Base-by-base conservation (phyloP, 2,329 filamentous ascomycete genomes). In the Penicillium nordicum region DNA sequence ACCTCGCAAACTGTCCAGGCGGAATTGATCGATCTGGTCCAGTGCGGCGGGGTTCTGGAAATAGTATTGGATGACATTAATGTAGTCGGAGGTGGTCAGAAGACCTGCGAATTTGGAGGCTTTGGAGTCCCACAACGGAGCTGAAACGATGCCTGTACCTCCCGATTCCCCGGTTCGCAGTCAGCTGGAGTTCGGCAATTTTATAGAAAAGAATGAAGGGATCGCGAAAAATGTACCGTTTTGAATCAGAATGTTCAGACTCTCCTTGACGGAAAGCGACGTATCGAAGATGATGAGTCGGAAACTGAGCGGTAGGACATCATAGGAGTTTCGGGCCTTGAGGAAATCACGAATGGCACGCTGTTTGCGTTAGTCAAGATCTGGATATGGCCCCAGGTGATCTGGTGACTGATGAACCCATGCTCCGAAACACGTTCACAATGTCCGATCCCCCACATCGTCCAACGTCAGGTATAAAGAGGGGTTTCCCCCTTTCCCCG, bases 1-100 rank as follows among this genome's bases (percentile, higher is more conserved):
- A 96, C 92, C 90, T 83, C 93, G 85, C 57, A 99, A 83, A 71
- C 91, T 96, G 77, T 90, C 93, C 60, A 99, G 79, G 45, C 91
- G 88, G 73, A 99, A 97, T 74, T 96, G 90, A 64, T 97, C 94
- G 67, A 99, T 89, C 71, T 93, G 87, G 63, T 87, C 86, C 59
- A 97, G 84, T 57, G 92, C 89, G 64, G 96, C 90, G 2, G 93
- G 94, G 67, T 94, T 95, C 75, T 97, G 92, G 81, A 92, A 97
- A 80, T 99, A 97, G 77, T 99, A 99, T 74, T 97, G 93, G 40
- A 99, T 96, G 55, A 99, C 88, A 70, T 99, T 99, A 78, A 99
- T 95, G 74, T 94, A 99, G 77, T 99, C 94, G 59, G 92, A 96
- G 61, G 92, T 94, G 29, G 94, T 99, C 63, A 99, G 82, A 47